Conservation (phyloP, 768 basidiomycete species). For the Cubamyces lactineus region DNA sequence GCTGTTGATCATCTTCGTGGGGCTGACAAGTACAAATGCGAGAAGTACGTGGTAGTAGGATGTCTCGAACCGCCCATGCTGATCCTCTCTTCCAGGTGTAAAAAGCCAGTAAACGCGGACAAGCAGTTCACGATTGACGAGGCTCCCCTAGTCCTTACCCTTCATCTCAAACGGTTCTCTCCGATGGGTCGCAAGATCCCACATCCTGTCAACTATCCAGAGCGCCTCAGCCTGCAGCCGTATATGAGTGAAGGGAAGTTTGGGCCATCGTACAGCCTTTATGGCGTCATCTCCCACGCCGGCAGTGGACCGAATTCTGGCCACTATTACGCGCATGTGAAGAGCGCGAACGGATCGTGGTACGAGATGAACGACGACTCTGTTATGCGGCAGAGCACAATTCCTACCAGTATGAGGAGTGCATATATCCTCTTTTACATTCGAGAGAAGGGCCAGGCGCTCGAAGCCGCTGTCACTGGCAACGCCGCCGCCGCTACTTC, state of each 20-base stretch:
- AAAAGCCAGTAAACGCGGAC: constrained; percentile 85
- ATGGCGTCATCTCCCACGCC: constrained; percentile 91
- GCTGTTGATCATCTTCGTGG: constrained; percentile 84
- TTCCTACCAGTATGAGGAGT: constrained; percentile 67
- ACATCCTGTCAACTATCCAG: constrained; percentile 77
- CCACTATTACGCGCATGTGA: constrained; percentile 91
- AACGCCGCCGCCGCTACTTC: constrained; percentile 2
- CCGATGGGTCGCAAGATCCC: constrained; percentile 87
- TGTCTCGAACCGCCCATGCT: not conserved
- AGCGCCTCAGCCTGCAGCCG: constrained; percentile 67
- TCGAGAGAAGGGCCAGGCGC: constrained; percentile 72
- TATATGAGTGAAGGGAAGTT: constrained; percentile 84
- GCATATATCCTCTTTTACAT: constrained; percentile 96
- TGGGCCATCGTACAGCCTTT: constrained; percentile 82
- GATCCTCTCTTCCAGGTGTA: constrained; percentile 65
- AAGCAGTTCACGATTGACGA: constrained; percentile 90
- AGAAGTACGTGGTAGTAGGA: constrained; percentile 67
- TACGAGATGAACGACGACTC: constrained; percentile 93
- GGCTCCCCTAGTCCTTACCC: constrained; percentile 84
- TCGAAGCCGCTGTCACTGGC: constrained; percentile 59
- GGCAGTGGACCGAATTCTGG: constrained; percentile 94
- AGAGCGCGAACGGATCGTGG: constrained; percentile 72
- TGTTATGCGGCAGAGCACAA: constrained; percentile 47
- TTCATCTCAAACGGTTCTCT: constrained; percentile 95
- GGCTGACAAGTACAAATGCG: constrained; percentile 96